Conservation (phyloP, 805 yeast species). For the Metschnikowia lochheadii region DNA sequence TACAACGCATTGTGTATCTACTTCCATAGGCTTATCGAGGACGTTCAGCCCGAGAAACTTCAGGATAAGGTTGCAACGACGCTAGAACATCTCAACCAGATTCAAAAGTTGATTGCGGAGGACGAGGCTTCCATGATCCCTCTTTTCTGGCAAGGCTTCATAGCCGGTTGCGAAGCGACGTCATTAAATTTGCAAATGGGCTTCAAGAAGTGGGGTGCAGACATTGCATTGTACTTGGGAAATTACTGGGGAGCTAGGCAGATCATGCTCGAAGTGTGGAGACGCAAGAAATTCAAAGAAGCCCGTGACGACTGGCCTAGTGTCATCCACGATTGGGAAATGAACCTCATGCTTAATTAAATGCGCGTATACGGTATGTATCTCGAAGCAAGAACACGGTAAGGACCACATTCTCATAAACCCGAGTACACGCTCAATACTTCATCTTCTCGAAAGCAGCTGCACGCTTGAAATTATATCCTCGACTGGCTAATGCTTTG, state of each 20-base stretch:
- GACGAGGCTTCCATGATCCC: slow-evolving; percentile 65
- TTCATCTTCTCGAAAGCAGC: too few relatives aligned
- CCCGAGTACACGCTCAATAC: too few relatives aligned
- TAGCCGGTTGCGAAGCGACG: slow-evolving; percentile 78
- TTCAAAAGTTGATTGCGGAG: slow-evolving; percentile 53
- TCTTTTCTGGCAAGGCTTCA: slow-evolving; percentile 83
- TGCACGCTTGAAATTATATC: too few relatives aligned
- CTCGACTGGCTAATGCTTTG: neutral
- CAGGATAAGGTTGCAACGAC: slow-evolving; percentile 61
- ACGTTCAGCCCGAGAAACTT: slow-evolving; percentile 49
- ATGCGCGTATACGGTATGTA: neutral
- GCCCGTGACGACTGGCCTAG: slow-evolving; percentile 70
- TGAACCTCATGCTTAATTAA: slow-evolving; percentile 68
- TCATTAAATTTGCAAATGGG: slow-evolving; percentile 56
- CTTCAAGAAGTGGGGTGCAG: slow-evolving; percentile 71
- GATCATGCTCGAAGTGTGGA: slow-evolving; percentile 83
- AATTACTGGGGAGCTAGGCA: slow-evolving; percentile 85
- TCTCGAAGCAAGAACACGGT: too few relatives aligned
- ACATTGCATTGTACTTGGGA: slow-evolving; percentile 52
- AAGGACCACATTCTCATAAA: too few relatives aligned
- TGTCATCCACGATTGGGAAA: slow-evolving; percentile 79
- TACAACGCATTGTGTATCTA: slow-evolving; percentile 69
- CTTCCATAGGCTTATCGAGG: slow-evolving; percentile 60
- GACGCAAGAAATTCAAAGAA: slow-evolving; percentile 59
- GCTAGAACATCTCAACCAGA: slow-evolving; percentile 57